Conservation (phyloP, 345 rosid genomes). For the Eucalyptus polybractea region DNA sequence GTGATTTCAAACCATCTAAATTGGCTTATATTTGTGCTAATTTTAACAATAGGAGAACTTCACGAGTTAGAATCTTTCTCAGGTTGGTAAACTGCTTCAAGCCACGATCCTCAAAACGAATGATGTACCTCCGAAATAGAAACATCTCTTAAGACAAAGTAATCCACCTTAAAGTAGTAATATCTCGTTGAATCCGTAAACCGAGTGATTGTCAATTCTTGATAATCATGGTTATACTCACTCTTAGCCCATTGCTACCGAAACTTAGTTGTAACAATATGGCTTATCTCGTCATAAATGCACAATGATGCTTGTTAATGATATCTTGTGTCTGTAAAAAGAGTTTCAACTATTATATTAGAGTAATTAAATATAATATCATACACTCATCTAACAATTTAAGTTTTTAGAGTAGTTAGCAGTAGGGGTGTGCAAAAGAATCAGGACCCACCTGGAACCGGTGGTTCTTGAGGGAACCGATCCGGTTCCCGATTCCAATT, state of each 20-base stretch:
- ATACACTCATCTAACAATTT: too few species aligned
- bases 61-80: neutral
- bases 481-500: accelerated
- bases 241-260: neutral
- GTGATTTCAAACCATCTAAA: neutral
- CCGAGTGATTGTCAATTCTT: neutral
- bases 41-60: neutral
- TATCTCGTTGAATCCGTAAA: neutral
- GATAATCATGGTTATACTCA: neutral
- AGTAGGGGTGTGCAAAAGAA: too few species aligned
- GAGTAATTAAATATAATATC: too few species aligned
- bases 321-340: neutral
- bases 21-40: neutral
- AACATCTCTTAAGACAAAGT: neutral
- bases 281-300: neutral
- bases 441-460: accelerated
- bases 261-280: neutral
- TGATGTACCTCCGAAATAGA: neutral
- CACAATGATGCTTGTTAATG: neutral
- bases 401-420: too few species aligned
- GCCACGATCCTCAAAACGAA: neutral
- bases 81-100: neutral
- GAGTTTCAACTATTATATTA: neutral
- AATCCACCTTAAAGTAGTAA: neutral
- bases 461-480: too few species aligned